Evolutionary conservation across 768 basidiomycete species (phyloP).

Genomic region (Exsudoporus frostii): DNA sequence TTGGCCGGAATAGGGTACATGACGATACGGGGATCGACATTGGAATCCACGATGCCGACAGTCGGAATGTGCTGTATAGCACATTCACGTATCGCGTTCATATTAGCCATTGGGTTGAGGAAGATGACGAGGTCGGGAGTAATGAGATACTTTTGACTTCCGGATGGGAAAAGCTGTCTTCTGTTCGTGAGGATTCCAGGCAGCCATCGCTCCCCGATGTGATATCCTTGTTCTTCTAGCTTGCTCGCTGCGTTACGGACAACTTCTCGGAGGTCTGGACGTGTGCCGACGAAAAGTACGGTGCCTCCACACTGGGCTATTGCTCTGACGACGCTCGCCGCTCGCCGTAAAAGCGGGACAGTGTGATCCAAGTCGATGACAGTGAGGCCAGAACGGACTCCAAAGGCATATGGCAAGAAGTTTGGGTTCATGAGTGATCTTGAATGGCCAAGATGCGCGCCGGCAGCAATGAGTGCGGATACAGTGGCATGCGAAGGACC

Average conservation of each 20-base stretch:
- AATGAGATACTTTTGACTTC: slow-evolving; percentile 50
- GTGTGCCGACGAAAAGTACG: slow-evolving; percentile 88
- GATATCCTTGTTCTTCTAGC: slow-evolving; percentile 76
- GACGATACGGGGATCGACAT: slow-evolving; percentile 92
- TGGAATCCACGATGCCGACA: slow-evolving; percentile 90
- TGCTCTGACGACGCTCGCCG: slow-evolving; percentile 81
- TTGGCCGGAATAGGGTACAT: slow-evolving; percentile 99
- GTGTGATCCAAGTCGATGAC: slow-evolving; percentile 96
- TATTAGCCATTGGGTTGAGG: slow-evolving; percentile 84
- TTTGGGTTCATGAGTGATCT: slow-evolving; percentile 82
- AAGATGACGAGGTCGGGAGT: slow-evolving; percentile 87
- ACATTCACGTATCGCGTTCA: slow-evolving; percentile 88
- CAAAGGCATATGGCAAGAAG: slow-evolving; percentile 91
- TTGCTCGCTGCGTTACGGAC: slow-evolving; percentile 79
- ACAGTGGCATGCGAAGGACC: slow-evolving; percentile 65
- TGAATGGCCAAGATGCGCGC: slow-evolving; percentile 92
- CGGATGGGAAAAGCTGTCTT: slow-evolving; percentile 66
- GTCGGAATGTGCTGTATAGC: slow-evolving; percentile 89
- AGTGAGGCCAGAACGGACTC: slow-evolving; percentile 82
- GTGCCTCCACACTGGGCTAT: slow-evolving; percentile 79
- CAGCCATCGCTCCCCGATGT: slow-evolving; percentile 86
- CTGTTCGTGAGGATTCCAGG: slow-evolving; percentile 95
- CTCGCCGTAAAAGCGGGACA: slow-evolving; percentile 84
- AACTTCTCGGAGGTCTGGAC: slow-evolving; percentile 69
- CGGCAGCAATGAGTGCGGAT: slow-evolving; percentile 87